phyloP scores from a whole-genome alignment of 2,329 filamentous ascomycete species.

The Alternaria angustiovoidea region DNA sequence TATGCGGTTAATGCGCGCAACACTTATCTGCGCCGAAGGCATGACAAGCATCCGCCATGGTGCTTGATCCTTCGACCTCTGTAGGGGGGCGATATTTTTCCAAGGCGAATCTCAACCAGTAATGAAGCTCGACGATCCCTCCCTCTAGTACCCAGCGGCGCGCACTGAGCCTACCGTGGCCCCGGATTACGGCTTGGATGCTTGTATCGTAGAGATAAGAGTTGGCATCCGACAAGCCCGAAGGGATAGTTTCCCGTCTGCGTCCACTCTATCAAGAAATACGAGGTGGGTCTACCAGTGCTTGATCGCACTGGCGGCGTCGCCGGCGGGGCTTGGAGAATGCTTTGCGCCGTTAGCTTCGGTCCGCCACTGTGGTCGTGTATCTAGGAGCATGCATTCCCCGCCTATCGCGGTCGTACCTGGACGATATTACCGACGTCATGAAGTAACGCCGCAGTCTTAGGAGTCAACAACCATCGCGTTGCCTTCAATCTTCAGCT shows the following conservation, averaged over 20 bases:
- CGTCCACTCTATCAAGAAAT: background rate
- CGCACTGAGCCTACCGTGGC: slow-evolving; percentile 6
- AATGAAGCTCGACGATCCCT: background rate
- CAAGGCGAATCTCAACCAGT: background rate
- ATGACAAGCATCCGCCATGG: slow-evolving; percentile 33
- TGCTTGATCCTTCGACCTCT: slow-evolving; percentile 26
- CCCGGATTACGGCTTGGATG: background rate
- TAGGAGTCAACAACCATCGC: background rate
- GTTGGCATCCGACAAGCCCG: background rate
- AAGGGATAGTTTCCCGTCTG: background rate
- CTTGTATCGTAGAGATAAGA: background rate
- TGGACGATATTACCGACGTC: background rate
- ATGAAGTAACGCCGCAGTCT: background rate
- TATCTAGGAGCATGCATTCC: slow-evolving; percentile 5
- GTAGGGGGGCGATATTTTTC: background rate
- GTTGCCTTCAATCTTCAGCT: background rate
- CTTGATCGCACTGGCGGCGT: slow-evolving; percentile 17
- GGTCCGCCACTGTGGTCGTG: slow-evolving; percentile 13
- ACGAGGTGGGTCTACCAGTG: slow-evolving; percentile 8
- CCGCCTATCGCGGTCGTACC: slow-evolving; percentile 5
- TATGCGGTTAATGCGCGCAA: slow-evolving; percentile 22
- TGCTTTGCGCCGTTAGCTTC: slow-evolving; percentile 25
- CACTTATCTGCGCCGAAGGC: slow-evolving; percentile 28
- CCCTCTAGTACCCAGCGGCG: background rate
- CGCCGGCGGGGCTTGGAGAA: slow-evolving; percentile 28